Conservation (phyloP, 2,329 filamentous ascomycete genomes). For the Cytospora paraplurivora region DNA sequence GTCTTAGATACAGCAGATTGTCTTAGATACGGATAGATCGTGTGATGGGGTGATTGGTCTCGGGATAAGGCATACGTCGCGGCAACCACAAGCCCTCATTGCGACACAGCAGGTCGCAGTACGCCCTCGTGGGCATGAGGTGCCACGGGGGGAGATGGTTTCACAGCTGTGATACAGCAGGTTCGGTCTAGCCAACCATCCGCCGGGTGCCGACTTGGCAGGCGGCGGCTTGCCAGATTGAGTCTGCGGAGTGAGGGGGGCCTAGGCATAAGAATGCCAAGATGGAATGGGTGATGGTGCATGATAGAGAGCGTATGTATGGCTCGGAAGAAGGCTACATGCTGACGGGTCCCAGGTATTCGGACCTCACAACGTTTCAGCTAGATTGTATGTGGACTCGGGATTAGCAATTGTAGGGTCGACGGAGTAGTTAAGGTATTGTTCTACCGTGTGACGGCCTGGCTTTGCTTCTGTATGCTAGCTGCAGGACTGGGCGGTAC, state of each 20-base stretch:
- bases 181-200: background rate
- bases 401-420: background rate
- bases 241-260: background rate
- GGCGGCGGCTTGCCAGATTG: background rate
- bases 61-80: background rate
- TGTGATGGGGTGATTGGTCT: background rate
- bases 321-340: background rate
- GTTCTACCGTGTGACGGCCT: background rate
- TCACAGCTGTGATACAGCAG: constrained; percentile 5
- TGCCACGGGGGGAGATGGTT: background rate
- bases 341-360: background rate
- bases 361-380: constrained; percentile 1
- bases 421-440: background rate
- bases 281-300: background rate
- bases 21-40: background rate
- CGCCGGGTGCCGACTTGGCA: background rate
- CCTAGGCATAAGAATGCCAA: background rate
- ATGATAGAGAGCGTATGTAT: background rate
- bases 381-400: background rate
- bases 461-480: background rate
- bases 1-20: background rate
- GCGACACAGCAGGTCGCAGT: background rate
- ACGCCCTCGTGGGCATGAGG: constrained; percentile 5
- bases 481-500: background rate
- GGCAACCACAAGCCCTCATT: constrained; percentile 2